phyloP scores from a whole-genome alignment of 306 rosid species.

The Inga leiocalycina region DNA sequence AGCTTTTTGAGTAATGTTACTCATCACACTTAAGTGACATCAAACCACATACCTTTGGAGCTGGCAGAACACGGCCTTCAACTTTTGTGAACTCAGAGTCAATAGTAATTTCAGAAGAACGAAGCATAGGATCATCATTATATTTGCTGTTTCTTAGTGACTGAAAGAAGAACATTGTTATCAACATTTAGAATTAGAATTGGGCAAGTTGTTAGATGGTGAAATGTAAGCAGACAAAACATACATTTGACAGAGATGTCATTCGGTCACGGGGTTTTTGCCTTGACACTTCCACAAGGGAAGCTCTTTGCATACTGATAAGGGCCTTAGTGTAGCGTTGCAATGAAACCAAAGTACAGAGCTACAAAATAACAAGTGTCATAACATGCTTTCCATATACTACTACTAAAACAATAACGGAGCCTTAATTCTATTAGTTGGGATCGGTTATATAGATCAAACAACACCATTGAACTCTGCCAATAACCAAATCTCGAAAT shows the following conservation, averaged over 20 bases:
- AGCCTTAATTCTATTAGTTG: no score
- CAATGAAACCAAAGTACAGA: slow-evolving; percentile 47
- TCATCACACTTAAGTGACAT: no score
- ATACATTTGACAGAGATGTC: slow-evolving; percentile 37
- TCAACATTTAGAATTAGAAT: background rate
- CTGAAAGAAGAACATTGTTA: slow-evolving; percentile 35
- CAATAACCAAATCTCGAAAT: no score
- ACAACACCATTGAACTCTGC: no score
- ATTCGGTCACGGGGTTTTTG: slow-evolving; percentile 44
- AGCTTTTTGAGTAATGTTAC: no score
- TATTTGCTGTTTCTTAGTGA: slow-evolving; percentile 40
- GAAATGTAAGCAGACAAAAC: background rate
- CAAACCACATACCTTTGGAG: slow-evolving; percentile 39
- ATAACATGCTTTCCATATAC: background rate
- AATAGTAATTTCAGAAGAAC: slow-evolving; percentile 41
- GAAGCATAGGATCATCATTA: slow-evolving; percentile 47
- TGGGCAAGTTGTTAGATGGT: background rate
- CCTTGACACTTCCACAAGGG: slow-evolving; percentile 47
- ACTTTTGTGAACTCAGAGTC: slow-evolving; percentile 26
- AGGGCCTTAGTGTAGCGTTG: slow-evolving; percentile 57
- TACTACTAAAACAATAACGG: no score
- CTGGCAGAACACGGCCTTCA: slow-evolving; percentile 44
- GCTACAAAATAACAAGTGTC: slow-evolving; percentile 31
- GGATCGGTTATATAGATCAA: no score
- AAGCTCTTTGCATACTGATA: slow-evolving; percentile 49